phyloP scores from a whole-genome alignment of 306 rosid species.

The Purshia tridentata region DNA sequence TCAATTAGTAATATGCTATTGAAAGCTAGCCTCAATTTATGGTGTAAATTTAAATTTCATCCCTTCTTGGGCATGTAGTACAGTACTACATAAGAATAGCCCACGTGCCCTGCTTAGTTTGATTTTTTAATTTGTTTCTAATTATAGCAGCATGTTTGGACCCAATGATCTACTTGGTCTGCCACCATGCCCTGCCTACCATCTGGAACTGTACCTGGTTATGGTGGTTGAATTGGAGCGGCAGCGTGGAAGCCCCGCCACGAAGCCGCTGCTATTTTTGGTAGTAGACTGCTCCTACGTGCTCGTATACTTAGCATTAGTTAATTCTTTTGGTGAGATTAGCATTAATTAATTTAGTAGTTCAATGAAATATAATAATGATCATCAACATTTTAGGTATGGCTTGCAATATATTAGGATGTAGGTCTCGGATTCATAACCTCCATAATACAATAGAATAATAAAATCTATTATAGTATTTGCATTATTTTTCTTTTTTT shows the following conservation, averaged over 20 bases:
- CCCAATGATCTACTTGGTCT: not conserved
- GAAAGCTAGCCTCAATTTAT: not conserved
- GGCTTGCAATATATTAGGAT: not conserved
- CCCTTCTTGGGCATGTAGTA: not conserved
- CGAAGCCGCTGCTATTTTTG: not conserved
- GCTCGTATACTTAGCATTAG: too few relatives aligned
- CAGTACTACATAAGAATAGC: too few relatives aligned
- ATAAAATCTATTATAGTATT: not conserved
- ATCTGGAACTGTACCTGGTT: not conserved
- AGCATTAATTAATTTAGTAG: too few relatives aligned
- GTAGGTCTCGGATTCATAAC: not conserved
- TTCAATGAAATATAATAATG: not conserved
- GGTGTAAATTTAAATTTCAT: not conserved
- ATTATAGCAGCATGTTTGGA: conserved; percentile 4
- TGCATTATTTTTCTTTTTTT: not conserved
- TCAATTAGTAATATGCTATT: too few relatives aligned
- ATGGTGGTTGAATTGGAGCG: not conserved
- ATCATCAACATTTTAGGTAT: not conserved
- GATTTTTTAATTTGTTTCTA: not conserved
- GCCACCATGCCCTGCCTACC: not conserved
- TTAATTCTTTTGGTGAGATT: too few relatives aligned
- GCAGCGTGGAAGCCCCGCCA: conserved; percentile 16
- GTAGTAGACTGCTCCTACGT: not conserved
- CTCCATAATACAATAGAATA: not conserved
- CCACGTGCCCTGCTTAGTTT: not conserved